Evolutionary conservation across 305 asterid species (phyloP).

Genomic region (Fraxinus sp.): DNA sequence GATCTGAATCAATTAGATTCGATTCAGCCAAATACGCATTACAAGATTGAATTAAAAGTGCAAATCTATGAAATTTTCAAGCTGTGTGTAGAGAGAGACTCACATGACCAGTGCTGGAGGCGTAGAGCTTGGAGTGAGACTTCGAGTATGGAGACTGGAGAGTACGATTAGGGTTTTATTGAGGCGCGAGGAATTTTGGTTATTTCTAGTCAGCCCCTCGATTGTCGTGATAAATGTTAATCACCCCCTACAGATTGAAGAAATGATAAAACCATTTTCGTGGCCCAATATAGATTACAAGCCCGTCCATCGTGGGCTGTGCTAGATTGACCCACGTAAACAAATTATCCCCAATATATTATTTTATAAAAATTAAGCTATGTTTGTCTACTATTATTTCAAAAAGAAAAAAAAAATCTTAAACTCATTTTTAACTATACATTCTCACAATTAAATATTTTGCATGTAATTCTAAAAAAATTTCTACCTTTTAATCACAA

Average conservation of each 20-base stretch:
- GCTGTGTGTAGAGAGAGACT: neutral
- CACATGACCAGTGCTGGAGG: slow-evolving; percentile 14
- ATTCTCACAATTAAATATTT: too few species aligned
- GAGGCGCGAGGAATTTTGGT: neutral
- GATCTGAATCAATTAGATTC: slow-evolving; percentile 11
- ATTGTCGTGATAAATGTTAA: neutral
- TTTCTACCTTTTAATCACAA: too few species aligned
- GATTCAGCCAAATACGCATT: neutral
- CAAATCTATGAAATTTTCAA: neutral
- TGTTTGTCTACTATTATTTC: too few species aligned
- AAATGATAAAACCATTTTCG: neutral
- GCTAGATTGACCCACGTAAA: neutral
- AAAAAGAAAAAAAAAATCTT: too few species aligned
- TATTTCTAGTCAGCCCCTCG: slow-evolving; percentile 8
- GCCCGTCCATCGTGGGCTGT: neutral
- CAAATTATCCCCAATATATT: too few species aligned
- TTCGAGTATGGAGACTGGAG: neutral
- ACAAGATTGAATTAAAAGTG: neutral
- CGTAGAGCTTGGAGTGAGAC: neutral
- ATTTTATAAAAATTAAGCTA: too few species aligned
- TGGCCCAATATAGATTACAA: neutral
- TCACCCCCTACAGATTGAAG: neutral
- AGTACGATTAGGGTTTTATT: slow-evolving; percentile 12
- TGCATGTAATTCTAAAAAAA: too few species aligned
- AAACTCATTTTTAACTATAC: too few species aligned